A percentile compares a stretch with the other conserved stretches of the same genome.
Conservation (phyloP, 805 yeast genomes). For the Wilhelminamyces savonicus region DNA sequence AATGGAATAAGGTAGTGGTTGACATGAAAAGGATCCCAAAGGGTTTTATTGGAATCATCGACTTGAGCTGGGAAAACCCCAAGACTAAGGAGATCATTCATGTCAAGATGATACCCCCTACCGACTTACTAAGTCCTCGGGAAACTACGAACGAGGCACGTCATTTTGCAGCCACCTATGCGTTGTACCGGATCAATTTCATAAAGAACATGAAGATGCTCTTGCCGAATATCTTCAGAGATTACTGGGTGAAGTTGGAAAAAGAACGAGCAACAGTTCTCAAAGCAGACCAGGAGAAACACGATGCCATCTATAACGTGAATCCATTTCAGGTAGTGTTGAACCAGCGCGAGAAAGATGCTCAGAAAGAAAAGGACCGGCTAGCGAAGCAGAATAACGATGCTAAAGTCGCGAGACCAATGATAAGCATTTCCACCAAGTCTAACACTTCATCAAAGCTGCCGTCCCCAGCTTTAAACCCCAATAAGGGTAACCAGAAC, state of each 20-base stretch:
- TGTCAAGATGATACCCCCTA: constrained; percentile 49
- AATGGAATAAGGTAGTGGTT: constrained; percentile 84
- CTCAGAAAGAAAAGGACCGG: constrained; percentile 40
- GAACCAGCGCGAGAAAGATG: constrained; percentile 46
- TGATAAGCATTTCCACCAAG: constrained; percentile 36
- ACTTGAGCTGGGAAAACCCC: constrained; percentile 69
- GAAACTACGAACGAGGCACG: constrained; percentile 86
- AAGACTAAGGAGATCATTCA: constrained; percentile 64
- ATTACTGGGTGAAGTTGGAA: constrained; percentile 72
- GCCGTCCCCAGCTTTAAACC: background rate
- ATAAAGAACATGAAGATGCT: constrained; percentile 83
- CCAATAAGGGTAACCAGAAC: too few relatives aligned
- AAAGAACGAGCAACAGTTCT: constrained; percentile 45
- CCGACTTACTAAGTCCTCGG: constrained; percentile 52
- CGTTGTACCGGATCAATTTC: constrained; percentile 70
- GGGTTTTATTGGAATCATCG: constrained; percentile 64
- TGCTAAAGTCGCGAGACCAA: constrained; percentile 43
- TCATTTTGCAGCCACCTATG: constrained; percentile 85
- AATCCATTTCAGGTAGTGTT: constrained; percentile 73
- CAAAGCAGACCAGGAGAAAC: constrained; percentile 40
- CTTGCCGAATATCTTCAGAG: constrained; percentile 75
- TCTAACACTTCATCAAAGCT: constrained; percentile 4
- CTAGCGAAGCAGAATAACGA: constrained; percentile 42
- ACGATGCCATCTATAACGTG: constrained; percentile 48
- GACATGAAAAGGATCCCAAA: constrained; percentile 46